Conservation (phyloP, 2,329 filamentous ascomycete genomes). For the Neofusicoccum sp. region DNA sequence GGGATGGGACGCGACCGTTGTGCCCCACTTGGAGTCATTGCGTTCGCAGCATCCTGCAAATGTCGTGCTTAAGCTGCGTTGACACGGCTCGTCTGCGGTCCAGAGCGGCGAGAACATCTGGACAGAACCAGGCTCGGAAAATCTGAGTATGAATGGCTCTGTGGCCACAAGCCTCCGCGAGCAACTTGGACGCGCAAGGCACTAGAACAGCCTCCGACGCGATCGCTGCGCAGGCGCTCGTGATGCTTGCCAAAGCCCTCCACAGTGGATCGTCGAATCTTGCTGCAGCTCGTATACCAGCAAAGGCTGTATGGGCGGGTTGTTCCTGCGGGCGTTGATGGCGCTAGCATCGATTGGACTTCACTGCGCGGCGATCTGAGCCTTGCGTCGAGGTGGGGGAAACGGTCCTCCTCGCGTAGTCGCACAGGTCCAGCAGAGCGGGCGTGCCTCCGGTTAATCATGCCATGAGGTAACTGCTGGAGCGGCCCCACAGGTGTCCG, state of each 20-base stretch:
- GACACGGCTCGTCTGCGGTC: too few relatives aligned
- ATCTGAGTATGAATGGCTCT: neutral
- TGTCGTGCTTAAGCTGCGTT: neutral
- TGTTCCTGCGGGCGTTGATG: neutral
- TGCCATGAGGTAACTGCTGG: neutral
- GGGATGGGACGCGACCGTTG: neutral
- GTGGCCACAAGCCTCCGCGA: too few relatives aligned
- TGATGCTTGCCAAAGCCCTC: neutral
- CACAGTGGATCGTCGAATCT: neutral
- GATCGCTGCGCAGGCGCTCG: neutral
- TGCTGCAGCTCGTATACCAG: neutral
- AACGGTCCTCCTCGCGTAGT: neutral
- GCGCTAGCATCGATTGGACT: neutral
- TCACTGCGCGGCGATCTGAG: neutral
- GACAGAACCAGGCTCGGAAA: neutral
- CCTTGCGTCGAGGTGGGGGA: neutral
- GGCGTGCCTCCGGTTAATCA: neutral
- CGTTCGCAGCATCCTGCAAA: neutral
- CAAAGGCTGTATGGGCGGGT: too few relatives aligned
- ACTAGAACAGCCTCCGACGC: neutral
- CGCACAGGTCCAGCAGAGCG: neutral
- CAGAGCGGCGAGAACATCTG: neutral
- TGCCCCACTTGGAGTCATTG: neutral
- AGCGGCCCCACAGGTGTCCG: neutral
- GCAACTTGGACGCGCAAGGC: neutral